These are phyloP conservation scores for Cercophora samala DNA, from an alignment of 495 filamentous ascomycete species.

Conservation along the genomic window DNA sequence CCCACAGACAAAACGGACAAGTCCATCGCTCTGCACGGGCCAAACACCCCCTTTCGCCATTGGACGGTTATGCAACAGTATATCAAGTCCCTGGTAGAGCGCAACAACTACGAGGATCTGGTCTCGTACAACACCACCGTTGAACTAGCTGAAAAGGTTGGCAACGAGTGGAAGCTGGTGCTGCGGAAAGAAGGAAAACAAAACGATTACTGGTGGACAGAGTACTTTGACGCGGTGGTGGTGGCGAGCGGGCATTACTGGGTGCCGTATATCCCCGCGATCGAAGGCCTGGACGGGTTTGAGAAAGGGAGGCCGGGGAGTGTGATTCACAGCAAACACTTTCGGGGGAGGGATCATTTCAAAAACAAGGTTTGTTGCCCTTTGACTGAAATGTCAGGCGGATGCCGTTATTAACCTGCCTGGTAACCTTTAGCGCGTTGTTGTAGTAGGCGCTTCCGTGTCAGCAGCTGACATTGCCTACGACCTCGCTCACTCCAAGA, in stretches of 20 bases:
- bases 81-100: slow-evolving; percentile 31
- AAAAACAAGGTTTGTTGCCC: slow-evolving; percentile 42
- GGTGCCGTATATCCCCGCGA: slow-evolving; percentile 63
- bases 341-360: slow-evolving; percentile 55
- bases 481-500: slow-evolving; percentile 52
- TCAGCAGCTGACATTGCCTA: slow-evolving; percentile 71
- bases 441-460: slow-evolving; percentile 68
- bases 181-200: slow-evolving; percentile 31
- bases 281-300: slow-evolving; percentile 50
- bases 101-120: slow-evolving; percentile 35
- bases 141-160: slow-evolving; percentile 35
- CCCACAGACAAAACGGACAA: slow-evolving; percentile 28
- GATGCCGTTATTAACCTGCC: no score
- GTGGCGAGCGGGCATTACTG: slow-evolving; percentile 71
- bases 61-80: slow-evolving; percentile 38
- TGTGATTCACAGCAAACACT: slow-evolving; percentile 68
- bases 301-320: slow-evolving; percentile 41
- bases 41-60: slow-evolving; percentile 35
- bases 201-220: slow-evolving; percentile 40
- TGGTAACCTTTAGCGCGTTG: slow-evolving; percentile 37
- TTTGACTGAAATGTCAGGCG: background rate
- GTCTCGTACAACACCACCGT: slow-evolving; percentile 41
- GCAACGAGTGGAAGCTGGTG: slow-evolving; percentile 37
- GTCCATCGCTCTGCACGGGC: slow-evolving; percentile 34
- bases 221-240: slow-evolving; percentile 66